Evolutionary conservation across 176 grass and related monocot species (phyloP), one percentile per base, ranked within the genome.

Genomic region (Bromus sterilis): DNA sequence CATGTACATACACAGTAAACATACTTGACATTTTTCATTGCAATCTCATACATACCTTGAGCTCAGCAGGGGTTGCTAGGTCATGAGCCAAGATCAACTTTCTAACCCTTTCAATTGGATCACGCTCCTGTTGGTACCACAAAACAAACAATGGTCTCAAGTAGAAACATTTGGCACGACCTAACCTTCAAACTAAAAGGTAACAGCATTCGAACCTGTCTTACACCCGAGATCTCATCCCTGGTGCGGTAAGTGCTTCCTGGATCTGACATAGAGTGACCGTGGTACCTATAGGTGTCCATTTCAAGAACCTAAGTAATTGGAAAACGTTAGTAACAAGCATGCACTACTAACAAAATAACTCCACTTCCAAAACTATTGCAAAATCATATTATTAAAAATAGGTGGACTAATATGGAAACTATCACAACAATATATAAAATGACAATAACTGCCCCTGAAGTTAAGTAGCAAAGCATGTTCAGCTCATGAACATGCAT

Each of bases 281-380:
- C 95, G 63, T 98, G 92, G 84, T 98, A 98, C 68, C 92, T 93
- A 86, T 98, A 98, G 51, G 95, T 98, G 77, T 98, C 95, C 95
- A 98, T 98, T 86, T 98, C 95, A 91, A 98, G 92, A 81, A 98
- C 93, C 95, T 98, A 84, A 74, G 83, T 9, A 88, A 32, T 21
- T 4, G 8, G 11, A 43, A 40, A 77, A 43, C 23, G 34, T 78
- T 73, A 78, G 23, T 66, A 82, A 72, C 9, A 10, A 80, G 18
- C 31, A 89, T 63, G 25, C 23, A 82, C 20, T 39, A 64, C 32
- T 75, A 55, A 37, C 40, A 29, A 53, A 41, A 81, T 73, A 29
- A 30, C 42, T 49, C 15, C 8, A 73, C 42, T 21, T 13, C 15
- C 16, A 18, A 31, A 72, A 48, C 70, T 49, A 73, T 73, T 30